These are phyloP conservation scores for Syzygium malaccense DNA, from an alignment of 441 rosid species.

Conservation along the genomic window DNA sequence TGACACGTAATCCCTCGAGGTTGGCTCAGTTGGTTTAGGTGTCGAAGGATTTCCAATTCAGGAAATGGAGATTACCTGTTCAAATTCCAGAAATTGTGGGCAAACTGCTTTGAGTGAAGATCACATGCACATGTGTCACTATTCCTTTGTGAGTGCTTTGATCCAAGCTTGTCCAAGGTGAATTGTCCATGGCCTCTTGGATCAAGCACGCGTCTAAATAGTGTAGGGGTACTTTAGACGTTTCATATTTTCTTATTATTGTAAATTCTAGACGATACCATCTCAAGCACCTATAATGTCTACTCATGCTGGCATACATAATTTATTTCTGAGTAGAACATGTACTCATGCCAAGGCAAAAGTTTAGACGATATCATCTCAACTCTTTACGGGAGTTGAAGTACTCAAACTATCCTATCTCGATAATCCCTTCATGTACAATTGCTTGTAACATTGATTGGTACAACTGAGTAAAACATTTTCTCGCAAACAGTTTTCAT, in stretches of 20 bases:
- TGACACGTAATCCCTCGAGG: not conserved
- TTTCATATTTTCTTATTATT: too few species aligned
- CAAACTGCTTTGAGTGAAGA: not conserved
- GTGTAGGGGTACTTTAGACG: not conserved
- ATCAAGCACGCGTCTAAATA: not conserved
- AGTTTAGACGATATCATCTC: too few species aligned
- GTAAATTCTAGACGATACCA: not conserved
- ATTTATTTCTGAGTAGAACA: too few species aligned
- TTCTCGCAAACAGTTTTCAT: too few species aligned
- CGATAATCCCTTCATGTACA: not conserved
- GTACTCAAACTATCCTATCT: not conserved
- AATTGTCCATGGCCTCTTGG: not conserved
- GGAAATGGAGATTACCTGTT: not conserved
- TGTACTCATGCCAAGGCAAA: too few species aligned
- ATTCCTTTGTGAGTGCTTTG: not conserved
- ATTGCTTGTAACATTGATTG: not conserved
- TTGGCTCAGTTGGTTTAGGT: not conserved
- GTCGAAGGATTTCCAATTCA: not conserved
- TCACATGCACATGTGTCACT: not conserved
- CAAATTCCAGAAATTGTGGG: not conserved
- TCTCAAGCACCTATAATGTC: not conserved
- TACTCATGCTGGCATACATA: not conserved
- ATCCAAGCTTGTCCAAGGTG: not conserved
- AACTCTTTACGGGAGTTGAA: not conserved
- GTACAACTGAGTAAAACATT: not conserved